These are phyloP conservation scores for Salvia hispanica DNA, from an alignment of 257 asterid genomes.

Conservation along the genomic window DNA sequence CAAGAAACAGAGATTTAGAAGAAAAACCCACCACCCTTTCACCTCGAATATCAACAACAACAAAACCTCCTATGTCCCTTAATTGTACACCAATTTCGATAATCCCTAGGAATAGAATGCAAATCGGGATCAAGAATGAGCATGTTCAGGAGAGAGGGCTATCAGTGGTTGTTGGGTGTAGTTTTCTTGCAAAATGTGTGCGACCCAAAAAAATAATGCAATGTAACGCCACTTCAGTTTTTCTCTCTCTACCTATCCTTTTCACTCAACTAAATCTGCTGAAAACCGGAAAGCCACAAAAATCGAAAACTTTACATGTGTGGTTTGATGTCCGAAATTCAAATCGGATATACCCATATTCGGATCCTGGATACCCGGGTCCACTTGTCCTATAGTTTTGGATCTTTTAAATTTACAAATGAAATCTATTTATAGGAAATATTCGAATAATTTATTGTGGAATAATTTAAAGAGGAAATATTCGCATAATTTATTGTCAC, in stretches of 20 bases:
- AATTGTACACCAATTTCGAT: constrained; percentile 33
- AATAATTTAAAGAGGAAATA: too few relatives aligned
- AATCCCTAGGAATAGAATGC: constrained; percentile 32
- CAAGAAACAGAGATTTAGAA: not conserved
- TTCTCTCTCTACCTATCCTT: constrained; percentile 35
- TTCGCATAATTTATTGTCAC: too few relatives aligned
- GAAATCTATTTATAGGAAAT: too few relatives aligned
- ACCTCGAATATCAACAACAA: constrained; percentile 32
- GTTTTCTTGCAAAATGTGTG: constrained; percentile 50
- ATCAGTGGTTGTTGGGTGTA: constrained; percentile 40
- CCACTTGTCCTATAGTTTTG: too few relatives aligned
- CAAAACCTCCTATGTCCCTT: constrained; percentile 27
- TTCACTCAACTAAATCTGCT: too few relatives aligned
- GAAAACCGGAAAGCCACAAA: too few relatives aligned
- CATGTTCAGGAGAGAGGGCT: constrained; percentile 26
- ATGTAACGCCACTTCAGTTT: constrained; percentile 2
- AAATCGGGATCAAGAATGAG: constrained; percentile 39
- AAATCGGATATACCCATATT: too few relatives aligned
- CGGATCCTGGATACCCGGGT: too few relatives aligned
- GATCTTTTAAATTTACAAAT: too few relatives aligned
- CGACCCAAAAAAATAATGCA: constrained; percentile 16
- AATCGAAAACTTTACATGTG: too few relatives aligned
- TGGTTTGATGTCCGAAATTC: too few relatives aligned
- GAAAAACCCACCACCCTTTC: constrained; percentile 19
- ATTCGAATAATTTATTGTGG: too few relatives aligned